Evolutionary conservation across 495 filamentous ascomycete genomes (phyloP), one percentile per base, ranked within the genome.

Genomic region (Chaetomium fimeti): DNA sequence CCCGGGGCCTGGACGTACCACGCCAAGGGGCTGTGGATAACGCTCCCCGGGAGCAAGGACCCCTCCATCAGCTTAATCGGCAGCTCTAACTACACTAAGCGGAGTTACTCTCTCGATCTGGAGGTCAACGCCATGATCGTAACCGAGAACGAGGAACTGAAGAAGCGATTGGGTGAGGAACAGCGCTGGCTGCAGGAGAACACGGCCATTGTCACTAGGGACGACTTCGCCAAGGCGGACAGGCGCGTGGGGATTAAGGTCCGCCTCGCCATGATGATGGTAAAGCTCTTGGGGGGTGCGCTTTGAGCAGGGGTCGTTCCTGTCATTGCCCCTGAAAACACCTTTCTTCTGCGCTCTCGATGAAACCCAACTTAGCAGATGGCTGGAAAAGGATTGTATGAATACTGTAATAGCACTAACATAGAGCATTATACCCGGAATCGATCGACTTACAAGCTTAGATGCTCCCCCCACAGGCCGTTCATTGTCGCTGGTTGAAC

Each of bases 1-100:
- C 86, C 87, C 0, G 88, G 81, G 20, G 95, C 91, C 2, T 99
- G 94, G 94, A 96, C 93, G 0, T 99, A 99, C 72, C 94, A 99
- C 71, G 94, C 94, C 55, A 99, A 99, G 76, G 94, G 94, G 0
- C 79, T 98, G 2, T 98, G 94, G 94, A 83, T 97, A 25, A 91
- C 91, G 0, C 75, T 97, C 15, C 87, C 87, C 0, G 72, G 76
- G 12, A 74, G 78, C 55, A 69, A 78, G 24, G 75, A 80, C 18
- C 92, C 93, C 3, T 89, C 88, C 57, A 83, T 97, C 27, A 93
- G 86, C 27, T 79, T 97, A 3, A 85, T 99, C 6, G 94, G 94
- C 0, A 93, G 89, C 69, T 93, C 89, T 48, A 99, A 99, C 73
- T 99, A 97, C 76, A 99, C 94, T 0, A 93, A 94, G 72, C 81